Conservation (phyloP, 1,284 basidiomycete species). For the Trichosporon coremiiforme region DNA sequence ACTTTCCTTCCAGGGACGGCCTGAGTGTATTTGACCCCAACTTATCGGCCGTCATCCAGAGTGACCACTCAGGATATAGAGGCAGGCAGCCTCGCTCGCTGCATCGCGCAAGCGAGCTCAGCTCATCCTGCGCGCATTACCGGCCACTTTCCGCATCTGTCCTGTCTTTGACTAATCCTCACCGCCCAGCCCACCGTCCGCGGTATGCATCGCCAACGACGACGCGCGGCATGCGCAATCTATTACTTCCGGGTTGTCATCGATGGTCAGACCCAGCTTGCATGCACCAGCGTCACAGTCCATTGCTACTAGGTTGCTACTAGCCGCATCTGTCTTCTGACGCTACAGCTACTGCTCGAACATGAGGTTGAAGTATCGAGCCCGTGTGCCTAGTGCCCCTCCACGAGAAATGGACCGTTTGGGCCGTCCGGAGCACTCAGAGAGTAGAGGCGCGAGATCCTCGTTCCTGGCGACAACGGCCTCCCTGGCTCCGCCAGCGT, state of each 20-base stretch:
- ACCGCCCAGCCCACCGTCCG: background rate
- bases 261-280: background rate
- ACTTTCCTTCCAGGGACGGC: background rate
- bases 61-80: background rate
- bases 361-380: background rate
- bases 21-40: slow-evolving; percentile 16
- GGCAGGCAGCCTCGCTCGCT: no score
- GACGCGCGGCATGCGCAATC: background rate
- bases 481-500: background rate
- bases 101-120: background rate
- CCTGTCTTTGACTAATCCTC: no score
- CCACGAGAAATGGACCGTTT: background rate
- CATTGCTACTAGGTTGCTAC: background rate
- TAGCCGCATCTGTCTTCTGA: no score
- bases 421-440: background rate
- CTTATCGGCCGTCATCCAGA: slow-evolving; percentile 1
- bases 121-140: background rate
- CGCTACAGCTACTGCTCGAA: background rate
- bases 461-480: slow-evolving; percentile 11
- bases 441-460: slow-evolving; percentile 2
- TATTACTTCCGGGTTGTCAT: background rate
- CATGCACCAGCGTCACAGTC: background rate
- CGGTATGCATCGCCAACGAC: background rate
- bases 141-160: background rate
- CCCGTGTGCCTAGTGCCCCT: background rate